Evolutionary conservation across 2,329 filamentous ascomycete genomes (phyloP), one percentile per base, ranked within the genome.

Genomic region (Ophiostoma perfectum): DNA sequence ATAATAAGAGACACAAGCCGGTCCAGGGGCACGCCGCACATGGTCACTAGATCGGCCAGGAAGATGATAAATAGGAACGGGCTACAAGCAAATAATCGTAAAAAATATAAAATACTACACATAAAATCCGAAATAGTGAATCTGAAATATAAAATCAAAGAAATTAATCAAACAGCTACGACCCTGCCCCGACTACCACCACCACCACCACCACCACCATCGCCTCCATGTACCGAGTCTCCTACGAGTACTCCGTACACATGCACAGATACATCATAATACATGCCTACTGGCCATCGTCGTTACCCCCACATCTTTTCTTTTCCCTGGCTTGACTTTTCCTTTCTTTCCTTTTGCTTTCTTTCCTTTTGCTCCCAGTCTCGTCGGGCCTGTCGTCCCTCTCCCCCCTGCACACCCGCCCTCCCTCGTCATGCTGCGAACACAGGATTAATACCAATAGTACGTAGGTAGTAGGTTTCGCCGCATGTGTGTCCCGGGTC

Each of bases 341-440:
- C 47, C 9, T 52, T 52, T 52, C n/a, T 16, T 47, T 47, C 45
- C 44, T 47, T 47, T 47, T 47, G 5, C 45, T 14, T 12, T 18
- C 27, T 11, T 52, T 52, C 27, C 49, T 18, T n/a, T 52, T 18
- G 8, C 27, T 52, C 49, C 49, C 49, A 55, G 49, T 55, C 49
- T 55, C 14, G n/a, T 55, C 49, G 45, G 27, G 27, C 27, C 45
- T 14, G 45, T 47, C 45, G 45, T 47, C 11, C 49, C 18, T 18
- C 45, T 18, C n/a, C 49, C 49, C 49, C 49, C 49, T 55, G 49
- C 49, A 36, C 49, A 55, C 49, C 49, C 49, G 18, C 49, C 49
- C 49, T 55, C 49, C 49, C 49, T 55, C 49, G 49, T 55, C 49
- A 55, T 55, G 49, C 49, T 27, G 18, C n/a, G 27, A 18, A 18